These are phyloP conservation scores for Ormosia emarginata DNA, from an alignment of 306 rosid species.

Conservation along the genomic window DNA sequence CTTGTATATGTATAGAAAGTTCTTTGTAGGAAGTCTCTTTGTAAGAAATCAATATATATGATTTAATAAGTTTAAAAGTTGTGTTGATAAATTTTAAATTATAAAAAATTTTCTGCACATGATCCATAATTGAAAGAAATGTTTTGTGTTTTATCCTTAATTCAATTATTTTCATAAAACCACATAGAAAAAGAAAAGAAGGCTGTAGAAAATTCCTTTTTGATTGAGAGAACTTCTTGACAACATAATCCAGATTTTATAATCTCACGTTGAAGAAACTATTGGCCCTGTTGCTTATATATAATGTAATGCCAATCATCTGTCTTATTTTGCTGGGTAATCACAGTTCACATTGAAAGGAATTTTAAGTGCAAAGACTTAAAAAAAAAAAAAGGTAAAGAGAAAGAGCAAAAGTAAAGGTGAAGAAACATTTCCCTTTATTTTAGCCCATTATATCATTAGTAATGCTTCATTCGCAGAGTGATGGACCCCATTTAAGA, in stretches of 20 bases:
- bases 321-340: neutral
- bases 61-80: too few relatives aligned
- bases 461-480: neutral
- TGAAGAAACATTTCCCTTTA: neutral
- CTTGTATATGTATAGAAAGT: too few relatives aligned
- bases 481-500: neutral
- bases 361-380: neutral
- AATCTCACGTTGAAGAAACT: neutral
- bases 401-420: slow-evolving; percentile 19
- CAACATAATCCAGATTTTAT: neutral
- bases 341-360: neutral
- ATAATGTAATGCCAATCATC: neutral
- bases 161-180: neutral
- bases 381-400: neutral
- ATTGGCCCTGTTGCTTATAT: neutral
- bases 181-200: neutral
- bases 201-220: neutral
- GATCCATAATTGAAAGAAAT: too few relatives aligned
- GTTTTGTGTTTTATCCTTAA: too few relatives aligned
- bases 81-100: too few relatives aligned
- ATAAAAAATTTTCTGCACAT: too few relatives aligned
- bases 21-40: too few relatives aligned
- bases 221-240: neutral
- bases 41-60: too few relatives aligned
- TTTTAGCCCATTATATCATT: neutral